Evolutionary conservation across 73 alveolate species (phyloP).

Genomic region (Diophrys appendiculata): DNA sequence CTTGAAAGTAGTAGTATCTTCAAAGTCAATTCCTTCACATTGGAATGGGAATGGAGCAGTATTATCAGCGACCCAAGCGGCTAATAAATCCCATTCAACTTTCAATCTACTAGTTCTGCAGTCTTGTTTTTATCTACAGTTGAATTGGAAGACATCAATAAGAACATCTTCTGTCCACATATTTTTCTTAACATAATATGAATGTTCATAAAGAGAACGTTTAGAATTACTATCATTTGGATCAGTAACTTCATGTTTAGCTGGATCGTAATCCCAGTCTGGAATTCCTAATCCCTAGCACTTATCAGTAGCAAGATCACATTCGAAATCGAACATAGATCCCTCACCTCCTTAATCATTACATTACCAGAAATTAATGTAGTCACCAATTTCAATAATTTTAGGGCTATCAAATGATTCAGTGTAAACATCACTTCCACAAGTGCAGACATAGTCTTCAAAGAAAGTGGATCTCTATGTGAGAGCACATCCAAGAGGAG

Average conservation of each 20-base stretch:
- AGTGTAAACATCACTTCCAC: too few species aligned
- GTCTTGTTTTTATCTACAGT: not conserved
- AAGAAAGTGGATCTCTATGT: too few species aligned
- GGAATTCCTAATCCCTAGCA: not conserved
- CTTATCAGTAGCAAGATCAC: not conserved
- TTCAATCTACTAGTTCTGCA: not conserved
- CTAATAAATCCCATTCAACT: not conserved
- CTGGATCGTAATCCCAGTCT: not conserved
- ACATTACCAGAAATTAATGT: too few species aligned
- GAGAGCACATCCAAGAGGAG: too few species aligned
- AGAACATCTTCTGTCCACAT: not conserved
- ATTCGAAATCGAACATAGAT: not conserved
- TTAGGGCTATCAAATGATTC: too few species aligned
- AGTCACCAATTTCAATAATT: too few species aligned
- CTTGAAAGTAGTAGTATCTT: not conserved
- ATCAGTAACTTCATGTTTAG: not conserved
- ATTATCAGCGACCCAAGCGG: not conserved
- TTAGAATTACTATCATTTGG: not conserved
- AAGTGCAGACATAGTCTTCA: too few species aligned
- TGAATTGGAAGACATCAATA: not conserved
- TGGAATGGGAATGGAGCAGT: not conserved
- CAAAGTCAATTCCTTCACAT: not conserved
- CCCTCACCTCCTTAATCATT: too few species aligned
- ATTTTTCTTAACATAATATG: not conserved
- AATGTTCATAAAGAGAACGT: not conserved